Conservation (phyloP, 768 basidiomycete genomes). For the Russula earlei region DNA sequence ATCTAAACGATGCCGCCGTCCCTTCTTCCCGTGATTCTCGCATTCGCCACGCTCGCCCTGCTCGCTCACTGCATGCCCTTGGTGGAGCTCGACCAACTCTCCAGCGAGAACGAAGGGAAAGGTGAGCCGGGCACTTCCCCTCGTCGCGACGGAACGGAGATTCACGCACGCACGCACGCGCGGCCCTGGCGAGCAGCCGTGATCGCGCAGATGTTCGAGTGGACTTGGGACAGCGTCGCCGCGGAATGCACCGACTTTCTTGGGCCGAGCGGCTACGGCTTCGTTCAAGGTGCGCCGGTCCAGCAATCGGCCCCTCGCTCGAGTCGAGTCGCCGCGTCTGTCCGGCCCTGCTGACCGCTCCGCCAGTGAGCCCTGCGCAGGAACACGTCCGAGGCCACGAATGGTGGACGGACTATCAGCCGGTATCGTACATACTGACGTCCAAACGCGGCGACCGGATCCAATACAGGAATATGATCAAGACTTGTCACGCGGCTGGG, state of each 20-base stretch:
- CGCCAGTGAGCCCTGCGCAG: constrained; percentile 38
- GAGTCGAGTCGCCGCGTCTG: not conserved
- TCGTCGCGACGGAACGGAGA: too few relatives aligned
- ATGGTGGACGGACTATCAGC: constrained; percentile 73
- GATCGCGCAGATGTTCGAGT: constrained; percentile 66
- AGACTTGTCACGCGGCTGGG: constrained; percentile 31
- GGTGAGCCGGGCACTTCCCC: too few relatives aligned
- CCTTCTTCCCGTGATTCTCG: not conserved
- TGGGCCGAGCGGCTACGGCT: constrained; percentile 54
- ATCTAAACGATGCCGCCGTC: not conserved
- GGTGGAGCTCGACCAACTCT: too few relatives aligned
- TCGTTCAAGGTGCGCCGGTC: constrained; percentile 44
- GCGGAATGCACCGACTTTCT: constrained; percentile 56
- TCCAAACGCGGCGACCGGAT: constrained; percentile 54
- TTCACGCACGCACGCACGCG: not conserved
- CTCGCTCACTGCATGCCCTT: not conserved
- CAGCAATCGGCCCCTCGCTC: not conserved
- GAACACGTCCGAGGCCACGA: constrained; percentile 50
- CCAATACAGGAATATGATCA: constrained; percentile 38
- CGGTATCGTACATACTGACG: constrained; percentile 53
- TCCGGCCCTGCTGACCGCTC: not conserved
- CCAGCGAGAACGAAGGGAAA: not conserved
- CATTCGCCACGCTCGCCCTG: not conserved
- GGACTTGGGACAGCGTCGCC: constrained; percentile 47
- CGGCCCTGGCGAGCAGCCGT: constrained; percentile 27